Conservation (phyloP, 1,139 yeast genomes). For the Suhomyces wounanorum region DNA sequence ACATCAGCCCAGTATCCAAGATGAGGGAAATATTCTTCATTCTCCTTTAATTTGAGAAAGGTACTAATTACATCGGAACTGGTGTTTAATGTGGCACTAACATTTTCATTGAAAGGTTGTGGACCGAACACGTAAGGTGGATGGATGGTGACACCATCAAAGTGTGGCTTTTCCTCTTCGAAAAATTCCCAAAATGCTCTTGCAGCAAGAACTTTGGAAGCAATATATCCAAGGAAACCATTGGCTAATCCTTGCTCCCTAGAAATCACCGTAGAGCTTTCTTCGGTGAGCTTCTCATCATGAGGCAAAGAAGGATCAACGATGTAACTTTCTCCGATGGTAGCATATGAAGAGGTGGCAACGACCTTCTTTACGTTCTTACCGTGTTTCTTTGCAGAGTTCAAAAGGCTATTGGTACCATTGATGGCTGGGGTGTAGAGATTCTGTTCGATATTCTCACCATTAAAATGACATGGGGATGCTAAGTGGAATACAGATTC, state of each 20-base stretch:
- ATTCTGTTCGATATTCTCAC: not conserved
- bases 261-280: not conserved
- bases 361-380: not conserved
- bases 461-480: not conserved
- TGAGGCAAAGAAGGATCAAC: not conserved
- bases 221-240: not conserved
- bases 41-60: constrained; percentile 15
- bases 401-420: not conserved
- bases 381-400: not conserved
- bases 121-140: constrained; percentile 2
- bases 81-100: not conserved
- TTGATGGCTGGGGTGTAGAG: not conserved
- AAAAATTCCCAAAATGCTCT: constrained; percentile 1
- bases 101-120: not conserved
- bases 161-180: constrained; percentile 1
- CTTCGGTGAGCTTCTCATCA: not conserved
- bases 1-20: constrained; percentile 16
- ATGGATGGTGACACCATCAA: not conserved
- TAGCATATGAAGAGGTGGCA: not conserved
- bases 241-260: not conserved
- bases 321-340: not conserved
- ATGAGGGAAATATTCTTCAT: constrained; percentile 13
- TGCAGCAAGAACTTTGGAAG: not conserved
- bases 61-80: not conserved
- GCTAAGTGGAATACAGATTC: not conserved